These are phyloP conservation scores for Arachis monticola DNA, from an alignment of 331 rosid species.

Conservation along the genomic window DNA sequence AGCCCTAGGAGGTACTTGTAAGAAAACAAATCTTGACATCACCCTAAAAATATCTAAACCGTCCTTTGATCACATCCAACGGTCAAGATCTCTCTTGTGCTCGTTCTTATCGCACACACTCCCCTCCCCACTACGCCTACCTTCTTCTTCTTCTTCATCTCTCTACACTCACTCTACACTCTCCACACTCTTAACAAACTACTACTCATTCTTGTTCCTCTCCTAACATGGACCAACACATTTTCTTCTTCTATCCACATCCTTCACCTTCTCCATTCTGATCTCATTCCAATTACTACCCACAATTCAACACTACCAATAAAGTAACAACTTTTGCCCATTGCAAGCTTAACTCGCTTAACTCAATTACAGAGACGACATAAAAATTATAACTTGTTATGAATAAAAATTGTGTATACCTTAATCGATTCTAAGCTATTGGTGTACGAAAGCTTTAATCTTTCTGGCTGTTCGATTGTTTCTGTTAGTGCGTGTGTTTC, in stretches of 20 bases:
- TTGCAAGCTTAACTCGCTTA: constrained; percentile 4
- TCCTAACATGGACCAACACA: constrained; percentile 56
- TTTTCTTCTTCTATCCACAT: constrained; percentile 44
- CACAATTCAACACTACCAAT: constrained; percentile 19
- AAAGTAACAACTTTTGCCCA: constrained; percentile 17
- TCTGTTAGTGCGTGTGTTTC: neutral
- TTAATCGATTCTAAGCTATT: constrained; percentile 41
- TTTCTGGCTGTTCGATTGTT: constrained; percentile 8
- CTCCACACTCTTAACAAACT: constrained; percentile 6
- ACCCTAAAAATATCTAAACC: constrained; percentile 30
- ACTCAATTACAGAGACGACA: neutral
- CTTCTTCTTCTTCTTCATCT: constrained; percentile 42
- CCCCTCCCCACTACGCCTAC: constrained; percentile 32
- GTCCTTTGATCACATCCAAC: constrained; percentile 41
- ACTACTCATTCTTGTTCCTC: constrained; percentile 29
- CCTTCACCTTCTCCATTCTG: constrained; percentile 12
- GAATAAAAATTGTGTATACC: constrained; percentile 33
- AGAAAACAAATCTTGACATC: neutral
- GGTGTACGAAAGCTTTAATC: constrained; percentile 47
- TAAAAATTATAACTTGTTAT: neutral
- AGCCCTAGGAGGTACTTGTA: neutral
- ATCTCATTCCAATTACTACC: constrained; percentile 32
- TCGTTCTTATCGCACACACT: constrained; percentile 61
- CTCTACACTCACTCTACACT: constrained; percentile 47
- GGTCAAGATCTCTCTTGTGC: constrained; percentile 40